Evolutionary conservation across 129 eudicot genomes (phyloP).

Genomic region (Glebionis coronaria): DNA sequence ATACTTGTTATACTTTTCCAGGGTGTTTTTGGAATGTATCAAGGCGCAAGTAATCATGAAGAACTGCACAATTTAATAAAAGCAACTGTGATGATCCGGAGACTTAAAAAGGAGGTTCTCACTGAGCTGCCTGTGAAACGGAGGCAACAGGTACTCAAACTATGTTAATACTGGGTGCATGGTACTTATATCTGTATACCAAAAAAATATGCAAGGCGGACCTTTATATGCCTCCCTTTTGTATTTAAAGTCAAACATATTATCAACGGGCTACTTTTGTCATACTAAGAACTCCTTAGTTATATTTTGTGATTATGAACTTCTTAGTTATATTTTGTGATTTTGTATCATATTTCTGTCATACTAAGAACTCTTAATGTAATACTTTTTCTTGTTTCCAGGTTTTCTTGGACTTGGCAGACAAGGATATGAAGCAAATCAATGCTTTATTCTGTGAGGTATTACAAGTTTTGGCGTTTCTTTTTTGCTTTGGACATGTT

Average conservation of each 20-base stretch:
- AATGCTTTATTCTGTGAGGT: conserved; percentile 94
- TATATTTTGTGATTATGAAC: conserved; percentile 2
- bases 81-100: conserved; percentile 94
- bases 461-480: conserved; percentile 16
- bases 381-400: conserved; percentile 27
- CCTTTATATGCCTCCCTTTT: conserved; percentile 4
- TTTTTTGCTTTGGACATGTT: conserved; percentile 4
- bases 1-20: conserved; percentile 31
- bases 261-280: not conserved
- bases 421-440: conserved; percentile 78
- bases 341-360: conserved; percentile 11
- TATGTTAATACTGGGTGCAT: conserved; percentile 5
- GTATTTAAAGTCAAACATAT: conserved; percentile 9
- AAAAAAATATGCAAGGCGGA: not conserved
- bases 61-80: conserved; percentile 95
- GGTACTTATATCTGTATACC: not conserved
- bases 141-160: conserved; percentile 74
- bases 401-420: conserved; percentile 90
- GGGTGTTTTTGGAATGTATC: conserved; percentile 90
- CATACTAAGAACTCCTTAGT: conserved; percentile 4
- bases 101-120: conserved; percentile 93
- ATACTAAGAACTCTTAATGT: conserved; percentile 3
- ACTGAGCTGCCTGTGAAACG: conserved; percentile 91
- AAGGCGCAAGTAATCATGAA: conserved; percentile 98
- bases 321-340: conserved; percentile 1